Evolutionary conservation across 805 yeast genomes (phyloP), one percentile per base, ranked within the genome.

Genomic region (Candida railenensis): DNA sequence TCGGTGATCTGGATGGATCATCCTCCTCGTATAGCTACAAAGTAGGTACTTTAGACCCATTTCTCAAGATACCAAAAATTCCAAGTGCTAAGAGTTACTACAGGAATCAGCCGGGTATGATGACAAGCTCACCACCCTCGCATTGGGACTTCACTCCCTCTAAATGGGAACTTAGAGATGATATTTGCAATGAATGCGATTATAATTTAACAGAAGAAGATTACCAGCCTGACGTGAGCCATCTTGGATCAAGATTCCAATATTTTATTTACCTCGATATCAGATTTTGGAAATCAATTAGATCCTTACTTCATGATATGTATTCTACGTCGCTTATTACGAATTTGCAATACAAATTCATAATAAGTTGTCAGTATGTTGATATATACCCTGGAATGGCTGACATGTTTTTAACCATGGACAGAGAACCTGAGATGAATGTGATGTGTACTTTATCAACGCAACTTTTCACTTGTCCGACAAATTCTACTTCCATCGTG

Each of bases 381-480:
- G 95, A 89, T 54, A 71, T 89, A 0, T 92, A 92, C 61, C 91
- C 95, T 0, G 75, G 79, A 7, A 65, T 88, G 14, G 81, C 87
- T 1, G 88, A 88, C 51, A 71, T 85, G 69, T 87, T 83, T 53
- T 72, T 87, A 40, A 66, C 77, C 0, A 69, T 81, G 51, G 99
- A 94, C 58, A 76, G 96, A 49, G 98, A 94, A 58, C 96, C 97
- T 0, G 96, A 90, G 54, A 66, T 80, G 45, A 88, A 92, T 11
- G 76, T 87, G 3, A 74, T 91, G 70, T 77, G 83, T 34, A 80
- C 84, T 34, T 67, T 92, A 18, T 82, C 95, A 0, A 83, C 92
- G 0, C 99, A 94, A 65, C 67, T 94, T 19, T 90, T 90, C 63
- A 91, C 97, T 0, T 85, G 96, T 45, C 97, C 97, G 0, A 79